These are phyloP conservation scores for Alternaria sp. DNA, from an alignment of 2,329 filamentous ascomycete species.

Conservation along the genomic window DNA sequence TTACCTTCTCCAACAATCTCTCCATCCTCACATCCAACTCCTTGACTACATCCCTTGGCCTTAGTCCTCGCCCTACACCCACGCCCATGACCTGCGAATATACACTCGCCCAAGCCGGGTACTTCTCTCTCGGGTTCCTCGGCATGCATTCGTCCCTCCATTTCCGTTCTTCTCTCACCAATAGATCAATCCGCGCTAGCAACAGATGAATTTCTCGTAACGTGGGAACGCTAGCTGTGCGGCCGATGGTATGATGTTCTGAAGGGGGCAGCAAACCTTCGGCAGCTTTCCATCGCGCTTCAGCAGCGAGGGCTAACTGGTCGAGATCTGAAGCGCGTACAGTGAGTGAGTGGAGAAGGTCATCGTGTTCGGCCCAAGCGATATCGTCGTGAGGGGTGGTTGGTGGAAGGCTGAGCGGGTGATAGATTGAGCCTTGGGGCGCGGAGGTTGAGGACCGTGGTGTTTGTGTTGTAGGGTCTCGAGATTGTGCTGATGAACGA, in stretches of 20 bases:
- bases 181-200: not conserved
- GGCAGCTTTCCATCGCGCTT: constrained; percentile 7
- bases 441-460: constrained; percentile 2
- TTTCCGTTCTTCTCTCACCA: not conserved
- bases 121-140: constrained; percentile 5
- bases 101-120: constrained; percentile 6
- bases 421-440: not conserved
- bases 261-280: not conserved
- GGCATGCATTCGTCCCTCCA: constrained; percentile 7
- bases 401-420: constrained; percentile 1
- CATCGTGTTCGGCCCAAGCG: constrained; percentile 1
- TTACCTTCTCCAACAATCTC: not conserved
- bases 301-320: not conserved
- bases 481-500: not conserved
- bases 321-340: constrained; percentile 1
- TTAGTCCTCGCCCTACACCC: not conserved
- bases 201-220: constrained; percentile 2
- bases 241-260: not conserved
- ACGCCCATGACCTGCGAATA: constrained; percentile 8
- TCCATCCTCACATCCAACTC: not conserved
- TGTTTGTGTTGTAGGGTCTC: not conserved
- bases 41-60: not conserved
- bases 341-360: not conserved
- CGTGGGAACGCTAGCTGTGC: not conserved
- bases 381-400: not conserved